phyloP scores from a whole-genome alignment of 768 basidiomycete species.

The Pleurotus tuber-regium region DNA sequence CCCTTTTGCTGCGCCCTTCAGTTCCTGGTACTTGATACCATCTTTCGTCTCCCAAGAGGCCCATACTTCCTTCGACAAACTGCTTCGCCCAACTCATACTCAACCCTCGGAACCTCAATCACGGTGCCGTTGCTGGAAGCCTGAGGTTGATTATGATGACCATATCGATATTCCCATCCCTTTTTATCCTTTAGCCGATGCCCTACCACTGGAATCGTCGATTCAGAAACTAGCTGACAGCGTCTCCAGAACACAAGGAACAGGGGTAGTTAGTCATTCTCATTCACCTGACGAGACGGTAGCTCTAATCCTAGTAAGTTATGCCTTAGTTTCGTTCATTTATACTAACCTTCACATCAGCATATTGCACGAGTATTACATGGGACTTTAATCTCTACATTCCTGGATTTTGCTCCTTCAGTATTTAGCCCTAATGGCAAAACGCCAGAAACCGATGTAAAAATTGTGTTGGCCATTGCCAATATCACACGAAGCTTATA shows the following conservation, averaged over 20 bases:
- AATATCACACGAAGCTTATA: conserved; percentile 63
- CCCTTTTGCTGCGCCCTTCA: conserved; percentile 23
- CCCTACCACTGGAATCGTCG: not conserved
- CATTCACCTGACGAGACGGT: not conserved
- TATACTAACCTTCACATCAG: conserved; percentile 30
- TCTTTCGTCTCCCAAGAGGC: conserved; percentile 54
- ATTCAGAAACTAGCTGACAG: not conserved
- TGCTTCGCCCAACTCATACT: conserved; percentile 30
- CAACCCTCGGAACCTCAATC: no score
- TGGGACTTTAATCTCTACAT: conserved; percentile 75
- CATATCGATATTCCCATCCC: conserved; percentile 1
- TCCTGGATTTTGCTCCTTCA: conserved; percentile 82
- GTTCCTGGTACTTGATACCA: conserved; percentile 64
- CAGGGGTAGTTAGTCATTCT: no score
- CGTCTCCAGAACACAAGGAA: no score
- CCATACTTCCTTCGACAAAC: conserved; percentile 50
- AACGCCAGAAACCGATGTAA: conserved; percentile 58
- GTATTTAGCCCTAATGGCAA: conserved; percentile 71
- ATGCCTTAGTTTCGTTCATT: not conserved
- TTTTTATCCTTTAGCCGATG: not conserved
- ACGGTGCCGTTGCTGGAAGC: conserved; percentile 29
- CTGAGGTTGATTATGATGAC: conserved; percentile 34
- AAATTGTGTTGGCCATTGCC: conserved; percentile 54
- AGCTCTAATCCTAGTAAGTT: not conserved
- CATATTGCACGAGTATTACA: conserved; percentile 74